Evolutionary conservation across 768 basidiomycete species (phyloP), one percentile per base, ranked within the genome.

Genomic region (Naganishia kalamii): DNA sequence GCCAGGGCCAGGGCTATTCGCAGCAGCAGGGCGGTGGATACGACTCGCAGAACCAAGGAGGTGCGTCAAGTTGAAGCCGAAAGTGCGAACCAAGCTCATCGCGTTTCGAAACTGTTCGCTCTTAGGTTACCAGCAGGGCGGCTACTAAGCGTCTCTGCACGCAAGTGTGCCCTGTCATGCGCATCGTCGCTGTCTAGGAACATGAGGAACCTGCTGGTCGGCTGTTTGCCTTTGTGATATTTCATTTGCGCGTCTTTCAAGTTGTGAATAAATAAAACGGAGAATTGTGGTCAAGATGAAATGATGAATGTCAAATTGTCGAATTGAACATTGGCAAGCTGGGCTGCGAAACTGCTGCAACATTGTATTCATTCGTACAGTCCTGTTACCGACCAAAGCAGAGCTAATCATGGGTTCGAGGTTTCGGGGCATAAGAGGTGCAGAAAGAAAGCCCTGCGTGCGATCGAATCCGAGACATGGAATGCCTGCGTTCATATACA

Each of bases 261-360:
- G 54, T 57, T 57, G 54, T 57, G 54, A 57, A 57, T 57, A 41
- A 40, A 40, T 35, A 25, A 40, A 32, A 32, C 21, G 17, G 33
- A 3, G 35, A 32, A 52, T 32, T 29, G 51, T 32, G 17, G 46
- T 47, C 46, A 47, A 7, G 46, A 47, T 10, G 46, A 47, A 21
- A 47, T 47, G 23, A 47, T 6, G 7, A 25, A 8, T 4, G 33
- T 32, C n/a, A n/a, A n/a, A n/a, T n/a, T n/a, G n/a, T n/a, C n/a
- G n/a, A n/a, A n/a, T n/a, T n/a, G n/a, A n/a, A n/a, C n/a, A n/a
- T n/a, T n/a, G n/a, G n/a, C n/a, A n/a, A n/a, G n/a, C n/a, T n/a
- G n/a, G n/a, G n/a, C n/a, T n/a, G n/a, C n/a, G n/a, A n/a, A n/a
- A n/a, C n/a, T n/a, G n/a, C n/a, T n/a, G n/a, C n/a, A n/a, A n/a